Conservation (phyloP, 2,329 filamentous ascomycete genomes). For the Fusarium albosuccineum region DNA sequence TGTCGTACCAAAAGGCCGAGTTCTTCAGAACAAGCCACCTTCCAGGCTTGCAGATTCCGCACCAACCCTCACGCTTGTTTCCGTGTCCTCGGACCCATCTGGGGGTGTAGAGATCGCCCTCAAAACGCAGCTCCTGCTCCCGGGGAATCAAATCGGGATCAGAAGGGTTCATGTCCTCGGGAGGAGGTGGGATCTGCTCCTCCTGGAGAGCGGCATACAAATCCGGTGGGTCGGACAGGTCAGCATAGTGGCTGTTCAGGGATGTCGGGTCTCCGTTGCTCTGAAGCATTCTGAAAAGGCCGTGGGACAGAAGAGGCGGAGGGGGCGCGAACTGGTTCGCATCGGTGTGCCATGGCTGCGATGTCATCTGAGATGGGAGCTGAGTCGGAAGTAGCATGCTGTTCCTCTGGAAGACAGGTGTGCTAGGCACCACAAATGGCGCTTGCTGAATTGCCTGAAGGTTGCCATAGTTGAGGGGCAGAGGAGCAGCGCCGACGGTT, state of each 20-base stretch:
- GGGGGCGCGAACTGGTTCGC: conserved; percentile 70
- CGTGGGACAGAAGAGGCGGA: conserved; percentile 75
- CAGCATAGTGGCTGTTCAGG: conserved; percentile 77
- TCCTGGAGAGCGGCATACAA: conserved; percentile 81
- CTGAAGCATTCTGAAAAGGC: conserved; percentile 79
- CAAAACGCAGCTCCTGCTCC: conserved; percentile 83
- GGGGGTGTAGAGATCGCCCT: conserved; percentile 86
- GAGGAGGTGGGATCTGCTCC: conserved; percentile 79
- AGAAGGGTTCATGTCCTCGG: conserved; percentile 83
- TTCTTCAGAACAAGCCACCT: conserved; percentile 91
- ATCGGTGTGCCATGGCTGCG: conserved; percentile 63
- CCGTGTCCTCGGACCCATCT: conserved; percentile 87
- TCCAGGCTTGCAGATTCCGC: conserved; percentile 87
- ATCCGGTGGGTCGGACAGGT: conserved; percentile 81
- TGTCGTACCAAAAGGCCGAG: conserved; percentile 94
- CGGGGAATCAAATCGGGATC: conserved; percentile 82
- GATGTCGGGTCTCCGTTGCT: conserved; percentile 79
- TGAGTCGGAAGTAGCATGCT: conserved; percentile 68
- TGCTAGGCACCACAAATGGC: conserved; percentile 67
- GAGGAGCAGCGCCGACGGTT: conserved; percentile 59
- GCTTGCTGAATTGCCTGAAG: conserved; percentile 68
- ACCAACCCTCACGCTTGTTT: conserved; percentile 91
- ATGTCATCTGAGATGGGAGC: conserved; percentile 65
- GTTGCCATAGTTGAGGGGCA: conserved; percentile 67
- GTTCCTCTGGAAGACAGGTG: conserved; percentile 65